Conservation (phyloP, 345 rosid genomes). For the Eucalyptus globulus region DNA sequence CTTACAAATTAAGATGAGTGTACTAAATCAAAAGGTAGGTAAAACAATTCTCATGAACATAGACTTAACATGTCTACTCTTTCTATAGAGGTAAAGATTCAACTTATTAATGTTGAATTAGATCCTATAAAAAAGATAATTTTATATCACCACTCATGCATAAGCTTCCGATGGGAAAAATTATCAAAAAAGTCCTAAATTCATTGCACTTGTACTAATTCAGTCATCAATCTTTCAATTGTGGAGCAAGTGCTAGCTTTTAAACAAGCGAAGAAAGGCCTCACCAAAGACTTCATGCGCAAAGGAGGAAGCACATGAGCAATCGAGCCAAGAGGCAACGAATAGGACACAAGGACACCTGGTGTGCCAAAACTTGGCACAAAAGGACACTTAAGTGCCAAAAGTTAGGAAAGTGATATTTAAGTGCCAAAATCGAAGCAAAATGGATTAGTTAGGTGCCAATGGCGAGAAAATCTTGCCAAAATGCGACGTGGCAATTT, state of each 20-base stretch:
- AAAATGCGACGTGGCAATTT: accelerated
- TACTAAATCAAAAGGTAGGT: neutral
- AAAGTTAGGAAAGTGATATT: too few relatives aligned
- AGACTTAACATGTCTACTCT: neutral
- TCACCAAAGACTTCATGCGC: neutral
- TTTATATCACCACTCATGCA: neutral
- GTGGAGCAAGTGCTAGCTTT: too few relatives aligned
- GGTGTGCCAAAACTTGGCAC: accelerated
- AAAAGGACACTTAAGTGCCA: too few relatives aligned
- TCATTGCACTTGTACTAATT: too few relatives aligned
- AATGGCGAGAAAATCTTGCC: accelerated
- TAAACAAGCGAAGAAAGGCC: neutral
- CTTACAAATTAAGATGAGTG: neutral
- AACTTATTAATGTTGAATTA: neutral
- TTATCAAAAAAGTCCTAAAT: too few relatives aligned
- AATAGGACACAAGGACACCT: neutral
- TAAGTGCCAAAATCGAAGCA: too few relatives aligned
- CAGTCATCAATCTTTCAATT: too few relatives aligned
- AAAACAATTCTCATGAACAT: neutral
- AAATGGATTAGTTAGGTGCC: too few relatives aligned
- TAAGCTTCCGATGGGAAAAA: neutral
- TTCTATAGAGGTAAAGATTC: neutral
- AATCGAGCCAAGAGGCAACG: neutral
- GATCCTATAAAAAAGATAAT: neutral
- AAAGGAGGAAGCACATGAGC: neutral